Evolutionary conservation across 345 rosid species (phyloP), one percentile per base, ranked within the genome.

Genomic region (Noccaea bulbosa): DNA sequence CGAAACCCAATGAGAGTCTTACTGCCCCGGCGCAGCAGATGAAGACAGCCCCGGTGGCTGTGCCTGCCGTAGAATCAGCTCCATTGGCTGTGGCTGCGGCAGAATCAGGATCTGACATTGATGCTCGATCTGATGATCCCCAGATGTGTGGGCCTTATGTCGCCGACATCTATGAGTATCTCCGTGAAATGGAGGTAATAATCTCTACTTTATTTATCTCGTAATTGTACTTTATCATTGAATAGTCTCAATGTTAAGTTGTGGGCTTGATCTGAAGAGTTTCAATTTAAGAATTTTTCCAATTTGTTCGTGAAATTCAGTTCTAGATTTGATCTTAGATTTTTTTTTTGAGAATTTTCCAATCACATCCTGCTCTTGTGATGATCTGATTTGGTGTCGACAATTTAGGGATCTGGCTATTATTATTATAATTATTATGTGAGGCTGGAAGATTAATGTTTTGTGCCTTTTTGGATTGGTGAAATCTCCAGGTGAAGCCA

Each of bases 401-500:
- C 27, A 24, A 24, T 24, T 24, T 24, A 24, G 27, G 27, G 27
- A 24, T 24, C 27, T 24, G 27, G 2, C 2, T 24, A 24, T 24
- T 24, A 24, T 24, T 24, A 24, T 24, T 2, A 24, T 24, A 3
- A 24, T 24, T 24, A 24, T 24, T 2, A 24, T 24, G 27, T 24
- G 27, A 24, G 27, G 27, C 27, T 24, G 3, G 2, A 24, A 24
- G 27, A 8, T 9, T 37, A n/a, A 14, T 55, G 20, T 6, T 34
- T 33, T 55, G 14, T 17, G 46, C 3, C 2, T 24, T 24, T 24
- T 24, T 24, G 1, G 11, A 5, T 65, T 39, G 39, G 33, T 32
- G 5, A 33, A 56, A 67, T 14, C 32, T 53, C 59, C 71, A 90
- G 94, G 75, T 68, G 67, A 85, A 83, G 61, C 82, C 85, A 2